Base-by-base conservation (phyloP, 805 yeast species). In the Kluyveromyces starmeri region DNA sequence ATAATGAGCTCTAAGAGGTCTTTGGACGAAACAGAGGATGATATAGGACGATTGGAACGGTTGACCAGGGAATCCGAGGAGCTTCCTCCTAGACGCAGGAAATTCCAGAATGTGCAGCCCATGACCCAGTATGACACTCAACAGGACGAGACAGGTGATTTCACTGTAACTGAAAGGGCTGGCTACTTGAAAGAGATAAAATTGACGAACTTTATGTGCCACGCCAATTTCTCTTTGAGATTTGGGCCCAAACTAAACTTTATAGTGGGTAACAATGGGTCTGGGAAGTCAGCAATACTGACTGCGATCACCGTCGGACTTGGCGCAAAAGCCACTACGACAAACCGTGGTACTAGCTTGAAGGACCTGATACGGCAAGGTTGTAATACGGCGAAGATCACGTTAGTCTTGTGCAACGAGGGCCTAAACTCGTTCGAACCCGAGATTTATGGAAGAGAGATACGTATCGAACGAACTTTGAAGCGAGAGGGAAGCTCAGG, bases 191-290 rank as follows among this genome's bases (percentile, higher is more conserved):
- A 72, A 45, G 65, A 65, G 27, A 68, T 88, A 3, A 67, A 67
- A 16, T 60, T 88, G 27, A 68, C 70, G 40, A 84, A 85, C 60
- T 85, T 85, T 55, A 85, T 85, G 95, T 85, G 94, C 44, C 98
- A 92, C 52, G 79, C 75, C 30, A 73, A 83, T 36, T 83, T 92
- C 48, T 76, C 75, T 37, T 59, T 92, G 7, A 71, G 68, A 3
- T 67, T 88, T 20, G 92, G 92, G 2, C 86, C 89, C 0, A 73
- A 78, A 35, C 67, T 88, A 45, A 88, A 88, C 54, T 82, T 88
- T 51, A 83, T 88, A 37, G 79, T 83, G 25, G 97, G 97, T 14
- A 68, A 80, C 37, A 88, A 88, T 50, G 97, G 97, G 2, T 76
- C 88, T 24, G 97, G 97, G 20, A 88, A 88, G 51, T 73, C 84